Percentiles rank a stretch among this genome's conserved stretches.
phyloP scores from a whole-genome alignment of 2,329 filamentous ascomycete genomes.

The Alternaria brassicae region DNA sequence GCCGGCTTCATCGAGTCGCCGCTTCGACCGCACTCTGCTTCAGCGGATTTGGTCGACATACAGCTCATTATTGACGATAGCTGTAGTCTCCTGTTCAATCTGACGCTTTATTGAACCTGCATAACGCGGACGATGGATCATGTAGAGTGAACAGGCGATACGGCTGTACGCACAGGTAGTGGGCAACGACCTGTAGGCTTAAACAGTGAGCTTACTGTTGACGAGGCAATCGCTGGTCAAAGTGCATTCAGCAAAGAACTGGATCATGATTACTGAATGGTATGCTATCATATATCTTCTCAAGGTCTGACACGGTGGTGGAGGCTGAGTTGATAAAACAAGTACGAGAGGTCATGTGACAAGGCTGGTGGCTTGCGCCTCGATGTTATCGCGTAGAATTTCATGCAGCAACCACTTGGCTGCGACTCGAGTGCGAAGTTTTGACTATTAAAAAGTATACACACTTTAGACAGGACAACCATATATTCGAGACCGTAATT shows the following conservation, averaged over 20 bases:
- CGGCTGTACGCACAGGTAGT: background rate
- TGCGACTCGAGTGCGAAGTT: background rate
- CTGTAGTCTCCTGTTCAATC: background rate
- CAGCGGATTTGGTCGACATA: conserved; percentile 15
- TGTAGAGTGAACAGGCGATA: background rate
- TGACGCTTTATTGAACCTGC: background rate
- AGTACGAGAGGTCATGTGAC: conserved; percentile 2
- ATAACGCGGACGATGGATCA: background rate
- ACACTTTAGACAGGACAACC: background rate
- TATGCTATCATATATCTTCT: background rate
- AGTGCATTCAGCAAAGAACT: background rate
- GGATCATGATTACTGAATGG: background rate
- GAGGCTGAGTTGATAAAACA: background rate
- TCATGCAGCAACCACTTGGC: background rate
- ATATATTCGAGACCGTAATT: background rate
- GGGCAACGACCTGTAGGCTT: background rate
- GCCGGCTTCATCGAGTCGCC: background rate
- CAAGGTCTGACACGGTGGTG: background rate
- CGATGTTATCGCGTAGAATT: background rate
- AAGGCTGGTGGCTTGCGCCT: conserved; percentile 1
- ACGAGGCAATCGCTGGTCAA: background rate
- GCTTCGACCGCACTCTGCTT: background rate
- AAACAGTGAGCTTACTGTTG: background rate
- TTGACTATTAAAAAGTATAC: background rate
- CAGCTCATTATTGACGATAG: conserved; percentile 8